Percentiles rank a stretch among this genome's conserved stretches.
These are phyloP conservation scores for Pseudonitzschia multiseries DNA, from an alignment of 108 stramenopile species.

Conservation along the genomic window DNA sequence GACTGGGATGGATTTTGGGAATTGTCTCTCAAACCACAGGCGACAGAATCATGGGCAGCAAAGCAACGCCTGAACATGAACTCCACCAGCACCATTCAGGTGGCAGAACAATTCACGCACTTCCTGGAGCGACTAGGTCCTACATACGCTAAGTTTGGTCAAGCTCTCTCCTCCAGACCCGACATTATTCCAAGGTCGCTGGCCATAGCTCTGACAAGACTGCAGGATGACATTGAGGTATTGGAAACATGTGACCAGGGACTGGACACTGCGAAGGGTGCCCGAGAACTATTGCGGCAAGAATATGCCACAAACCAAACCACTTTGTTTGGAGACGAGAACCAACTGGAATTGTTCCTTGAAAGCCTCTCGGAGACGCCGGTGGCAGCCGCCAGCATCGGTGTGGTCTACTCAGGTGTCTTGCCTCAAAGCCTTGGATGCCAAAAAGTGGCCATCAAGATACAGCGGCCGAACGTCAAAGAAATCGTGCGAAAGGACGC, in stretches of 20 bases:
- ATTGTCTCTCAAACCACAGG: not conserved
- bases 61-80: not conserved
- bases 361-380: conserved; percentile 31
- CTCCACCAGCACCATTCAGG: not conserved
- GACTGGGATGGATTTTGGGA: conserved; percentile 1
- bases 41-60: not conserved
- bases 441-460: conserved; percentile 67
- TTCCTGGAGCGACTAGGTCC: conserved; percentile 67
- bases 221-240: conserved; percentile 77
- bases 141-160: conserved; percentile 81
- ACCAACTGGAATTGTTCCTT: conserved; percentile 29
- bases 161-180: conserved; percentile 66
- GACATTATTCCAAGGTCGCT: conserved; percentile 67
- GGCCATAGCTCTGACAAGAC: conserved; percentile 46
- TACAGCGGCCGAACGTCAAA: conserved; percentile 61
- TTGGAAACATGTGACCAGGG: conserved; percentile 38
- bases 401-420: conserved; percentile 43
- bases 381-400: conserved; percentile 46
- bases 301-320: conserved; percentile 30
- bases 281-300: conserved; percentile 44
- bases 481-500: conserved; percentile 56
- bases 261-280: conserved; percentile 16
- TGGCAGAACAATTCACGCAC: conserved; percentile 48
- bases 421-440: conserved; percentile 36
- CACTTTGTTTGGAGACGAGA: not conserved